These are phyloP conservation scores for Salicornia ramosissima DNA, from an alignment of 148 eudicot species.

Conservation along the genomic window DNA sequence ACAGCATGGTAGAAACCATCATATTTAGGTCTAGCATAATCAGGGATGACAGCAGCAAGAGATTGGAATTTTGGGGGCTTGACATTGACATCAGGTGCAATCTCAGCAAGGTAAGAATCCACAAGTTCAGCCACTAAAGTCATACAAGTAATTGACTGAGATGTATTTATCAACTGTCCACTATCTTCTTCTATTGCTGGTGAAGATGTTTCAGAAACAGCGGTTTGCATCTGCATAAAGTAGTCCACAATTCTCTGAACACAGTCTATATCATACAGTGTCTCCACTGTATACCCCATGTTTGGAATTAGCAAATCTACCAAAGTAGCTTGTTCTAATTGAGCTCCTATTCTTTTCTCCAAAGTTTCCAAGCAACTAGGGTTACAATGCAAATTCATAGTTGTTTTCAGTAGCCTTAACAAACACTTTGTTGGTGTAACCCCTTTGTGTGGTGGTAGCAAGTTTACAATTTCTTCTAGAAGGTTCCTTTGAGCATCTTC, in stretches of 20 bases:
- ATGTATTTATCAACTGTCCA: constrained; percentile 29
- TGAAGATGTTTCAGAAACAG: constrained; percentile 35
- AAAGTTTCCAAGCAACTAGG: constrained; percentile 47
- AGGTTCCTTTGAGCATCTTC: constrained; percentile 51
- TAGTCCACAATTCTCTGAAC: constrained; percentile 65
- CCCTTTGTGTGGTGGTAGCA: constrained; percentile 57
- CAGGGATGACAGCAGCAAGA: constrained; percentile 62
- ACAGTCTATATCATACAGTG: constrained; percentile 63
- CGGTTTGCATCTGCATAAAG: constrained; percentile 43
- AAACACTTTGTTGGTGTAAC: constrained; percentile 49
- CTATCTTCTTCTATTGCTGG: constrained; percentile 44
- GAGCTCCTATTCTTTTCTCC: constrained; percentile 55
- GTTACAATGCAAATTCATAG: constrained; percentile 56
- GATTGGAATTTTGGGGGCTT: constrained; percentile 58
- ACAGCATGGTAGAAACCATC: constrained; percentile 76
- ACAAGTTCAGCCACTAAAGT: constrained; percentile 67
- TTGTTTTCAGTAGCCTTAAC: constrained; percentile 43
- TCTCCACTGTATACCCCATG: constrained; percentile 44
- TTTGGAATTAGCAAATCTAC: constrained; percentile 63
- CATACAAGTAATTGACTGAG: constrained; percentile 39
- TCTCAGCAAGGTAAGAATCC: constrained; percentile 69
- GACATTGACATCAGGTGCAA: constrained; percentile 64
- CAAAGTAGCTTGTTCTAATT: constrained; percentile 54
- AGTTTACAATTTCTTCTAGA: constrained; percentile 55
- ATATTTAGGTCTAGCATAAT: constrained; percentile 61